These are phyloP conservation scores for Gynostemma pentaphyllum DNA, from an alignment of 306 rosid species.

Conservation along the genomic window DNA sequence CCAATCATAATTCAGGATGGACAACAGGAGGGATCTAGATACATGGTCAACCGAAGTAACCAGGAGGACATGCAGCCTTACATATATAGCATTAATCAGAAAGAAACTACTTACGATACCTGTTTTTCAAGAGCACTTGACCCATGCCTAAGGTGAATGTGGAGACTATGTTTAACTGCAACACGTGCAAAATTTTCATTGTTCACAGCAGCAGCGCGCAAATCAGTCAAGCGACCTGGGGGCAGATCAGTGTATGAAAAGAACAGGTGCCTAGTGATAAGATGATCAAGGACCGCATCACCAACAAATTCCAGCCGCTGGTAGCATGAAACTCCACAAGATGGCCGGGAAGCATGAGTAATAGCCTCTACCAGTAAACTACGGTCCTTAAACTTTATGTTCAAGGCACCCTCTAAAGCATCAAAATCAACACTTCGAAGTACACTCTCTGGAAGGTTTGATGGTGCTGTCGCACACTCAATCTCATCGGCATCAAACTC, in stretches of 20 bases:
- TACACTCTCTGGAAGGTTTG: slow-evolving; percentile 58
- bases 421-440: slow-evolving; percentile 68
- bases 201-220: slow-evolving; percentile 98
- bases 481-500: slow-evolving; percentile 69
- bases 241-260: slow-evolving; percentile 90
- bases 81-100: not conserved
- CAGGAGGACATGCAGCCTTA: not conserved
- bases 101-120: slow-evolving; percentile 32
- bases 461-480: slow-evolving; percentile 41
- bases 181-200: slow-evolving; percentile 99
- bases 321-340: slow-evolving; percentile 95
- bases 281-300: slow-evolving; percentile 95
- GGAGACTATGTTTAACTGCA: slow-evolving; percentile 82
- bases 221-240: slow-evolving; percentile 93
- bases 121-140: slow-evolving; percentile 91
- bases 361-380: slow-evolving; percentile 87
- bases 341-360: slow-evolving; percentile 96
- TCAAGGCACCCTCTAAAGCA: slow-evolving; percentile 62
- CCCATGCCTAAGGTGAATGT: slow-evolving; percentile 89
- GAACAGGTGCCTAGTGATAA: slow-evolving; percentile 86
- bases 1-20: not conserved
- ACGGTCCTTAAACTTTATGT: slow-evolving; percentile 53
- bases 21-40: too few relatives aligned
- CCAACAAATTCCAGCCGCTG: slow-evolving; percentile 98
- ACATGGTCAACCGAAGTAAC: too few relatives aligned